Conservation (phyloP, 164 flowering plant genomes). For the Protea cynaroides region DNA sequence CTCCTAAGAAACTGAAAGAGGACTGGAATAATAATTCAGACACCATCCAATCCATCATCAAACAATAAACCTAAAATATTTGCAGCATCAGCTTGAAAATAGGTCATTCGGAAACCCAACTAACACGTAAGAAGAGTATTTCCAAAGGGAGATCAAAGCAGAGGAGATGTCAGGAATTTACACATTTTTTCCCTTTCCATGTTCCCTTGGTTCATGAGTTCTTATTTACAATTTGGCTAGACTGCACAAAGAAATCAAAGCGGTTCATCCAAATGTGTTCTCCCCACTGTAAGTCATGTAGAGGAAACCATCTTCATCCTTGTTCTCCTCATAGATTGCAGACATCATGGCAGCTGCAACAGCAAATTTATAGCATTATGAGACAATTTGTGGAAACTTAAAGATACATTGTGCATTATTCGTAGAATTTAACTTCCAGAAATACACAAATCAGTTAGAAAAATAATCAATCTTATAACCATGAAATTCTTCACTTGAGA, state of each 20-base stretch:
- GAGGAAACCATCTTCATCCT: slow-evolving; percentile 83
- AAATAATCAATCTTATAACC: no score
- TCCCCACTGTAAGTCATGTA: slow-evolving; percentile 96
- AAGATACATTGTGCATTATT: background rate
- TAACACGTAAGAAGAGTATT: no score
- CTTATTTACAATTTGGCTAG: slow-evolving; percentile 3
- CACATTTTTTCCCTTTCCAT: slow-evolving; percentile 6
- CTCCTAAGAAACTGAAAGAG: no score
- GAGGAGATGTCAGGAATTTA: slow-evolving; percentile 12
- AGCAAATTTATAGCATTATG: background rate
- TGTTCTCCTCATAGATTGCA: slow-evolving; percentile 78
- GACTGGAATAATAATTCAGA: no score
- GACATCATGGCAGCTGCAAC: slow-evolving; percentile 82
- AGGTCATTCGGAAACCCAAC: no score
- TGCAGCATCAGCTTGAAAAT: no score
- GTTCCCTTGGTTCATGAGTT: background rate
- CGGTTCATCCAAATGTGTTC: slow-evolving; percentile 73
- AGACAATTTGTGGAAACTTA: background rate
- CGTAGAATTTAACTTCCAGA: no score
- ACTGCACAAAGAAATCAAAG: no score
- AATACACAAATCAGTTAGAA: no score
- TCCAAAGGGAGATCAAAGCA: background rate
- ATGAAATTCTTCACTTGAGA: no score
- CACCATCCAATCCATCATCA: no score
- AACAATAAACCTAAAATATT: no score